Base-by-base conservation (phyloP, 768 basidiomycete species). In the Panaeolus cyanescens region DNA sequence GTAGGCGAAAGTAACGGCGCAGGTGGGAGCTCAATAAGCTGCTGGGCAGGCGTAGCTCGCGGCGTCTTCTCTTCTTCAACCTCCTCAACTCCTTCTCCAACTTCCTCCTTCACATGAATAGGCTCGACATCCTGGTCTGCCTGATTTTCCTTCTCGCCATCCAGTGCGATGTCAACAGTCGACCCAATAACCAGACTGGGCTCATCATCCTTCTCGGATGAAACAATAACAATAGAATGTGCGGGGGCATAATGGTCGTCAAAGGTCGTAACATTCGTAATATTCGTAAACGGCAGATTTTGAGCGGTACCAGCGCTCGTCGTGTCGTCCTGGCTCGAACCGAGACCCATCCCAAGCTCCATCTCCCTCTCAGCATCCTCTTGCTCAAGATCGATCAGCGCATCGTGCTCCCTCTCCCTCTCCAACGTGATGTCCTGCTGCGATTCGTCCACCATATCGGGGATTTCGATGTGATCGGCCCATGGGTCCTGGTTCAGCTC, bases 1-100 rank as follows among this genome's bases (percentile, higher is more conserved):
- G 20, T 6, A 13, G 54, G 12, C n/a, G 59, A 7, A 33, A 33
- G 15, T 1, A 34, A 32, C 3, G 22, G 34, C 13, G 54, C 63
- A n/a, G 30, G 31, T 20, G 62, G 67, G 32, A 66, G 40, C 4
- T 62, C 58, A 17, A 59, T 13, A 13, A 32, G 25, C 15, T 36
- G 32, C 10, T 62, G 63, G 12, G 55, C 36, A 9, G 64, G 62
- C 15, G 61, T 63, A n/a, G 64, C 50, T 22, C 58, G 56, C 13
- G 63, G 63, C 17, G 62, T 68, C 40, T 22, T 58, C 5, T 65
- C 61, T 25, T 66, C 65, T 31, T 63, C 67, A 20, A 61, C 63
- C 3, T 62, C 59, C 7, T 64, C 63, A 19, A 50, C 55, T 5
- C 37, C 20, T 8, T 13, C 39, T 15, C 32, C 33, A 28, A 22